Conservation (phyloP, 2,329 filamentous ascomycete genomes). For the Talaromyces verruculosus region DNA sequence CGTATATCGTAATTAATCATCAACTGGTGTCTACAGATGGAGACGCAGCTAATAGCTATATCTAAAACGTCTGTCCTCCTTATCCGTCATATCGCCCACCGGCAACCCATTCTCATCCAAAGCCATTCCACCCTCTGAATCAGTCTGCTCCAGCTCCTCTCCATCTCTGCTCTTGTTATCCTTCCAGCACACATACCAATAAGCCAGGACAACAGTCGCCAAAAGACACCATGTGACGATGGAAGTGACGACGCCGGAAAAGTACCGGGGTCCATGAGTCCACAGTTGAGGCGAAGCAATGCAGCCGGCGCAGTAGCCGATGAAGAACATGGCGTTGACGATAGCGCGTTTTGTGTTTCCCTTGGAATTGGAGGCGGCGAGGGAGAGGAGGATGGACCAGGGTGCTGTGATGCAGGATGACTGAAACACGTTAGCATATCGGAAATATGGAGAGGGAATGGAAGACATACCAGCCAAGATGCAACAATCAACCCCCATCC, state of each 20-base stretch:
- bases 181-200: constrained; percentile 36
- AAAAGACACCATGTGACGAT: constrained; percentile 48
- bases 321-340: constrained; percentile 52
- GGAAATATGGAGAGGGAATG: neutral
- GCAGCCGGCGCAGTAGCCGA: constrained; percentile 51
- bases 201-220: constrained; percentile 35
- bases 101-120: neutral
- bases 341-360: constrained; percentile 54
- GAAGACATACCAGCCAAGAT: constrained; percentile 45
- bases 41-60: constrained; percentile 16
- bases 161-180: constrained; percentile 35
- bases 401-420: constrained; percentile 6
- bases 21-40: neutral
- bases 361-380: constrained; percentile 52
- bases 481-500: constrained; percentile 53
- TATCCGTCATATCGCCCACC: constrained; percentile 19
- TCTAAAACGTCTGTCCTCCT: constrained; percentile 17
- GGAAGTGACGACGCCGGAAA: constrained; percentile 48
- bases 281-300: constrained; percentile 53
- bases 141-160: neutral
- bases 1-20: neutral
- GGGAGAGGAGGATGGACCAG: constrained; percentile 20
- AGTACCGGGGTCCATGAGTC: constrained; percentile 48
- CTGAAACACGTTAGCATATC: neutral
- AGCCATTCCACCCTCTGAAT: neutral